Percentiles rank a stretch among this genome's conserved stretches.
phyloP scores from a whole-genome alignment of 768 basidiomycete species.

The Leccinum arenicola region DNA sequence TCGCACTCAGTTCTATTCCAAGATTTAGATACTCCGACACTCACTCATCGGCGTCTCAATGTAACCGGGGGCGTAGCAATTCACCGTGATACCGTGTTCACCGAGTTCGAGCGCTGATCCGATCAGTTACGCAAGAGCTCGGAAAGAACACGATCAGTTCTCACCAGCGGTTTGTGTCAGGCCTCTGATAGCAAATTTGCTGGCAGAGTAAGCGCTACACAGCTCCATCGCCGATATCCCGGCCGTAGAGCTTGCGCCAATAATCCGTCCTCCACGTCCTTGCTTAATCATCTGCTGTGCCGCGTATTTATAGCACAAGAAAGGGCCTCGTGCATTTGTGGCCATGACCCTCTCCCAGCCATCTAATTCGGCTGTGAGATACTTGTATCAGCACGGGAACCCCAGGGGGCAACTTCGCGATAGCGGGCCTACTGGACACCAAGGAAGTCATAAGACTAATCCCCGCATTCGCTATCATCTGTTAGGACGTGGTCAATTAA shows the following conservation, averaged over 20 bases:
- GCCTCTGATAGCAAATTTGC: slow-evolving; percentile 42
- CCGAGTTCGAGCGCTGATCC: neutral
- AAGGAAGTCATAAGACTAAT: neutral
- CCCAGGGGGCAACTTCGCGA: neutral
- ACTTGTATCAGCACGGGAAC: neutral
- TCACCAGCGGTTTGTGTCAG: slow-evolving; percentile 40
- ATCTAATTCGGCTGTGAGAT: neutral
- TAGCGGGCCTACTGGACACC: neutral
- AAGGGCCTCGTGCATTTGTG: neutral
- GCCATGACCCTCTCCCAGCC: neutral
- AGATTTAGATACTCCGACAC: neutral
- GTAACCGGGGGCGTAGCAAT: neutral
- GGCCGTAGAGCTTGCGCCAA: neutral
- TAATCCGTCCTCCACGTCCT: neutral
- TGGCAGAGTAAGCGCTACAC: slow-evolving; percentile 28
- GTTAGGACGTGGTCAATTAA: neutral
- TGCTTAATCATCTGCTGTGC: neutral
- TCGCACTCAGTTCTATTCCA: neutral
- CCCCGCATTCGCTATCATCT: slow-evolving; percentile 18
- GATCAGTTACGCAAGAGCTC: neutral
- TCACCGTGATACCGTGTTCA: neutral
- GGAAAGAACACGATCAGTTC: neutral
- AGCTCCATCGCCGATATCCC: neutral
- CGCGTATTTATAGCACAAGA: neutral
- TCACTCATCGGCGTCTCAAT: neutral